These are phyloP conservation scores for Tricholoma matsutake DNA, from an alignment of 768 basidiomycete genomes.

Conservation along the genomic window DNA sequence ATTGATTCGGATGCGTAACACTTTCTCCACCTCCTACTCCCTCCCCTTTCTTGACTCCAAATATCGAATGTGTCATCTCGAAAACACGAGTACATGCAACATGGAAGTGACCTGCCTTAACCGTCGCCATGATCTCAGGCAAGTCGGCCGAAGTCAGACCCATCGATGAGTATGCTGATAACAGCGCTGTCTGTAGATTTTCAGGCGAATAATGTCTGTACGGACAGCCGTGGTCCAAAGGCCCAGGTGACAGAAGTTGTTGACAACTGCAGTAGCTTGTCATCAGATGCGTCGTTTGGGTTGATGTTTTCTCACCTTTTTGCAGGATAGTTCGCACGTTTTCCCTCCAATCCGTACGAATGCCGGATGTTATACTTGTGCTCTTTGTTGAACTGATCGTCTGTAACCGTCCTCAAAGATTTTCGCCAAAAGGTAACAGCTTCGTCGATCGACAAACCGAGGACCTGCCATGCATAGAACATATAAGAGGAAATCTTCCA, in stretches of 20 bases:
- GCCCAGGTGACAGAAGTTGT: conserved; percentile 70
- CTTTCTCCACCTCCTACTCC: conserved; percentile 84
- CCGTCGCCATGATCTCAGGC: conserved; percentile 76
- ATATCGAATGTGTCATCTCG: conserved; percentile 79
- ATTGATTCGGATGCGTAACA: conserved; percentile 93
- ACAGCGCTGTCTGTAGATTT: conserved; percentile 75
- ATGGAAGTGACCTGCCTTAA: conserved; percentile 83
- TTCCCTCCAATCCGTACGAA: conserved; percentile 91
- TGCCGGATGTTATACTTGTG: conserved; percentile 98
- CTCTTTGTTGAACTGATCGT: conserved; percentile 97
- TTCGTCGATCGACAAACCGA: conserved; percentile 93
- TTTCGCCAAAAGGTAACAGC: conserved; percentile 91
- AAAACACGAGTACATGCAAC: conserved; percentile 97
- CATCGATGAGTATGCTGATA: conserved; percentile 61
- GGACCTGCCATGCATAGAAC: conserved; percentile 50
- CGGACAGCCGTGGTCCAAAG: conserved; percentile 82
- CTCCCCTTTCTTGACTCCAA: conserved; percentile 82
- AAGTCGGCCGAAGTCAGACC: conserved; percentile 69
- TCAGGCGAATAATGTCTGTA: conserved; percentile 86
- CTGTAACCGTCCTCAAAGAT: conserved; percentile 75
- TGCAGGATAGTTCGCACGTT: conserved; percentile 90
- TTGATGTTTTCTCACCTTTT: conserved; percentile 57
- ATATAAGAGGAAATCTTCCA: not conserved
- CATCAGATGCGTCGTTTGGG: not conserved
- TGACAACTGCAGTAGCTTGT: conserved; percentile 61